Evolutionary conservation across 2,329 filamentous ascomycete species (phyloP), one percentile per base, ranked within the genome.

Genomic region (Aspergillus chevalieri): DNA sequence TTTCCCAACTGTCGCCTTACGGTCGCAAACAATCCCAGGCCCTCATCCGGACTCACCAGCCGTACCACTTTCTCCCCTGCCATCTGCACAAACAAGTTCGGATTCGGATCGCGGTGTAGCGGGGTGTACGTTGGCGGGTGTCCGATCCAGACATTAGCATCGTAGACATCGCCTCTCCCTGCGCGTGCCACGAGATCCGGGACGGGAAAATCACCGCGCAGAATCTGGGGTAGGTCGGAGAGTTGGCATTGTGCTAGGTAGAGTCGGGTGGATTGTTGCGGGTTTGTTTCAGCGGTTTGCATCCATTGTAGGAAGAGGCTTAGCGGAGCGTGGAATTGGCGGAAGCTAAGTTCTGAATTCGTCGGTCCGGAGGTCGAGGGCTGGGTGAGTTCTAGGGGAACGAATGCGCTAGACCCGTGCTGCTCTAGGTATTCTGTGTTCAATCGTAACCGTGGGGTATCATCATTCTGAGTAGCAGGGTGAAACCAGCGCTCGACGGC

Each of bases 21-120:
- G 28, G 63, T 61, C 33, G 72, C 74, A 65, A 90, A 95, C 2
- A 95, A 65, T 0, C 60, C 68, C 43, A 79, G 72, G 1, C 93
- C 93, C 3, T 74, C 62, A 0, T 69, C 62, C 0, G 90, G 89
- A 4, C 76, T 71, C 50, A 92, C 76, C 10, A 96, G 65, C n/a
- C 90, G 78, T 14, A 96, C 74, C 0, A 73, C 65, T 68, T 98
- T 98, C 46, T 64, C 69, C 3, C 88, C 83, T 14, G 81, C 82
- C 10, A 97, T 68, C 68, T 98, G 93, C 43, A 88, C 82, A 65
- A 97, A 95, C 0, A 96, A 61, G 64, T 98, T 98, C 0, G 89
- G 89, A 61, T 97, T 97, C 0, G 93, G 93, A 62, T 98, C 93
- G 48, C 87, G 82, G 68, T 98, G 93, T 3, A 95, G 74, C 3